Conservation (phyloP, 495 filamentous ascomycete genomes). For the Penicillium turbatum region DNA sequence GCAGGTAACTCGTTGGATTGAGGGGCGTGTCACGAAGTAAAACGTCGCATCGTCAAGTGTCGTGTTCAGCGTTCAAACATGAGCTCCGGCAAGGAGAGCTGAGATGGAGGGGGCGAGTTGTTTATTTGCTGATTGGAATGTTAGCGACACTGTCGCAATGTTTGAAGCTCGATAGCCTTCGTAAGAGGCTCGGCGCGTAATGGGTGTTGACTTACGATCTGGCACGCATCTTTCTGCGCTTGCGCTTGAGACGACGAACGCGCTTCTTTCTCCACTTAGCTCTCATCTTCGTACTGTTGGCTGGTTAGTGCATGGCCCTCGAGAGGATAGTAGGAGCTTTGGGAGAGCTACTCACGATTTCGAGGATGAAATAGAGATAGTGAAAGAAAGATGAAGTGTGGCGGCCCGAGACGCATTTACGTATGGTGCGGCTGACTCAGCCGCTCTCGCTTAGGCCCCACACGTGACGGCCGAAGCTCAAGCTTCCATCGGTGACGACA, state of each 20-base stretch:
- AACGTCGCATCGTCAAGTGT: conserved; percentile 35
- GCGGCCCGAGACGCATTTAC: conserved; percentile 38
- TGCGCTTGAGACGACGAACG: conserved; percentile 94
- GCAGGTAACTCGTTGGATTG: conserved; percentile 29
- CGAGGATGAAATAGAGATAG: conserved; percentile 50
- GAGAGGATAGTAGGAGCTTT: not conserved
- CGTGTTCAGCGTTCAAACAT: conserved; percentile 47
- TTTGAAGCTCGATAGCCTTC: conserved; percentile 1
- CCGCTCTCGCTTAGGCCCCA: conserved; percentile 27
- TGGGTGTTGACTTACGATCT: conserved; percentile 60
- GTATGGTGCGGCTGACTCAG: conserved; percentile 47
- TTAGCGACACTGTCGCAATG: conserved; percentile 22
- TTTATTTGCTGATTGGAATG: conserved; percentile 62
- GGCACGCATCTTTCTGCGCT: conserved; percentile 98
- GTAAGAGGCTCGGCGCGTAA: not conserved
- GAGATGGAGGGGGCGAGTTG: conserved; percentile 59
- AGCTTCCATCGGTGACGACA: conserved; percentile 5
- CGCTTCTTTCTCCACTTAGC: conserved; percentile 99
- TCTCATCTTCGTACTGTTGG: conserved; percentile 75
- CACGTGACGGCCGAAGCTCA: not conserved
- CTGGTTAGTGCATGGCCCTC: conserved; percentile 25
- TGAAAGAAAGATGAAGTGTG: conserved; percentile 42
- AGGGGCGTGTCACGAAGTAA: conserved; percentile 33
- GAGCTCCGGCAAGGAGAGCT: conserved; percentile 44
- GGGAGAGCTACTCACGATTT: conserved; percentile 44